A percentile compares a stretch with the other conserved stretches of the same genome.
Evolutionary conservation across 139 green algal genomes (phyloP).

Genomic region (Chlamydomonas sp.): DNA sequence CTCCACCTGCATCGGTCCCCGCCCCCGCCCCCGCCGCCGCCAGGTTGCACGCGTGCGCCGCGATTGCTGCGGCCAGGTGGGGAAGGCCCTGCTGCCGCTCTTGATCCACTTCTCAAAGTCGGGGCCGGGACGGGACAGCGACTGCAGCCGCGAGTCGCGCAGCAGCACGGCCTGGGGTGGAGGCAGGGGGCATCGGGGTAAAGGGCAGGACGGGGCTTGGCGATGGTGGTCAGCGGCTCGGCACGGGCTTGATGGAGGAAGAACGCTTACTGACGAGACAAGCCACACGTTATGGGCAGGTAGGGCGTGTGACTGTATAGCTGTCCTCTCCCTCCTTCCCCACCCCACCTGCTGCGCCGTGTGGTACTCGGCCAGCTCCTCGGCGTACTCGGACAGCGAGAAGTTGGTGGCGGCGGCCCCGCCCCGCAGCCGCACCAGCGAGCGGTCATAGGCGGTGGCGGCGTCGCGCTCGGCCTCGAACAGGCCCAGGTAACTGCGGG

Average conservation of each 20-base stretch:
- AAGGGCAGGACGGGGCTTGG: not conserved
- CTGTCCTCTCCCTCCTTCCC: not conserved
- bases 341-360: slow-evolving; percentile 17
- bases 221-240: not conserved
- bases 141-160: slow-evolving; percentile 1
- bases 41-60: not conserved
- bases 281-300: too few relatives aligned
- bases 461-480: slow-evolving; percentile 69
- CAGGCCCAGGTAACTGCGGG: slow-evolving; percentile 88
- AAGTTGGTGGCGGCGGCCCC: slow-evolving; percentile 86
- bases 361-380: slow-evolving; percentile 37
- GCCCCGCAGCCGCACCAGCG: slow-evolving; percentile 76
- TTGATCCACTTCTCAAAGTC: slow-evolving; percentile 56
- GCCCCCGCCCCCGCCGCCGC: not conserved
- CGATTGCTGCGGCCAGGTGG: not conserved
- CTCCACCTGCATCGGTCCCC: too few relatives aligned
- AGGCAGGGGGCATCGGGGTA: too few relatives aligned
- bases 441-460: slow-evolving; percentile 70
- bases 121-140: not conserved
- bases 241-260: not conserved
- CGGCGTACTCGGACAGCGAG: slow-evolving; percentile 29
- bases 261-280: not conserved
- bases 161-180: slow-evolving; percentile 9
- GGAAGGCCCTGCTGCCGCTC: slow-evolving; percentile 31
- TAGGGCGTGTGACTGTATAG: too few relatives aligned